Evolutionary conservation across 2,329 filamentous ascomycete genomes (phyloP), one percentile per base, ranked within the genome.

Genomic region (Exophiala mesophila): DNA sequence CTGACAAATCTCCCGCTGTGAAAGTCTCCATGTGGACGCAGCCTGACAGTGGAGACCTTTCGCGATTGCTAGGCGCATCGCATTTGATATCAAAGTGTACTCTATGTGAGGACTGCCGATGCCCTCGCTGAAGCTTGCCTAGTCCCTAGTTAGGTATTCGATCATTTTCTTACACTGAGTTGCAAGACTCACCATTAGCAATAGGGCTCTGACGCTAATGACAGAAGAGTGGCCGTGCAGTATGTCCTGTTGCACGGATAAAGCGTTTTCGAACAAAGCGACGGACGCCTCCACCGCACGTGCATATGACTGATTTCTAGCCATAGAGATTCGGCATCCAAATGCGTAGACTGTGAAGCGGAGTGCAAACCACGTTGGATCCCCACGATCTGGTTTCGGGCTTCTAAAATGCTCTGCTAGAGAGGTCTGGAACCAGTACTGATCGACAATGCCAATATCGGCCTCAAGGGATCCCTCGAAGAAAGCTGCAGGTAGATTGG

Each of bases 291-390:
- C 34, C 4, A 13, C 34, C 34, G 34, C 34, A 24, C 10, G 18
- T 24, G 34, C 4, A 24, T 24, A 37, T 24, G 34, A 13, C 34
- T 37, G 9, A 24, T 8, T 24, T 13, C 26, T 24, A 24, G 18
- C 16, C 18, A 21, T 3, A 10, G 34, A 8, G 10, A 37, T 24
- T 37, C 34, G 34, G 26, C 34, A 37, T 37, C 34, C 34, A 13
- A 37, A 37, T 15, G 34, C 34, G 16, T 24, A 37, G 4, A 37
- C 34, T 7, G 34, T 37, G 12, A 5, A 37, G 34, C 34, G 34
- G 34, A 37, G 34, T 8, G 34, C 34, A 37, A 24, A 37, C 34
- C 34, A 37, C 19, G 34, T 23, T 24, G 12, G 34, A 37, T 37
- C 34, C 5, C 32, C 34, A 3, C n/a, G 21, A 10, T 28, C 23